phyloP scores from a whole-genome alignment of 805 yeast genomes.

The Cyberlindnera petersonii region DNA sequence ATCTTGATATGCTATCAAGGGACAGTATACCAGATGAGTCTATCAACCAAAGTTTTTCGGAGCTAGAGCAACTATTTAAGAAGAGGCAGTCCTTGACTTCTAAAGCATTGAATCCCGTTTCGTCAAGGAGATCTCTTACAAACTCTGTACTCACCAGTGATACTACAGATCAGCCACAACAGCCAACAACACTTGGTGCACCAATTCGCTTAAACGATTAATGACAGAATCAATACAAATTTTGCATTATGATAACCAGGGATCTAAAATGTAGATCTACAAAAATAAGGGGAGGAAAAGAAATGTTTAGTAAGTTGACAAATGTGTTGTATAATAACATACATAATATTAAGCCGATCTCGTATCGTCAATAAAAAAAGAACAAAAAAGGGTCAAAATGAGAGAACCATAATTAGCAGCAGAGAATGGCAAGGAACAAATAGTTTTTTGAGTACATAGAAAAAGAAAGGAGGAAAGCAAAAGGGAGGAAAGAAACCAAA shows the following conservation, averaged over 20 bases:
- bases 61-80: conserved; percentile 17
- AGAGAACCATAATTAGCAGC: neutral
- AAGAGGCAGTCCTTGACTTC: conserved; percentile 27
- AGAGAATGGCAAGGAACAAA: neutral
- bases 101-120: conserved; percentile 19
- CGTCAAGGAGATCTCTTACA: conserved; percentile 4
- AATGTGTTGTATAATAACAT: no score
- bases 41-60: conserved; percentile 17
- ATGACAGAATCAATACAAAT: neutral
- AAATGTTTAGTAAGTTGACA: no score
- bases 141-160: neutral
- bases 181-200: conserved; percentile 13
- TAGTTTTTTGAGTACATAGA: no score
- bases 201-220: conserved; percentile 15
- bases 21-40: conserved; percentile 14
- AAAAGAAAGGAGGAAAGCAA: no score
- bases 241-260: neutral
- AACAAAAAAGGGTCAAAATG: neutral
- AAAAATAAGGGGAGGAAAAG: no score
- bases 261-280: no score
- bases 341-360: no score
- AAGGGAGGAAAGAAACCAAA: conserved; percentile 3
- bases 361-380: neutral
- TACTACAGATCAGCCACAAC: neutral
- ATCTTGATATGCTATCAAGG: conserved; percentile 17